phyloP scores from a whole-genome alignment of 148 eudicot species.

The Nepenthes gracilis region DNA sequence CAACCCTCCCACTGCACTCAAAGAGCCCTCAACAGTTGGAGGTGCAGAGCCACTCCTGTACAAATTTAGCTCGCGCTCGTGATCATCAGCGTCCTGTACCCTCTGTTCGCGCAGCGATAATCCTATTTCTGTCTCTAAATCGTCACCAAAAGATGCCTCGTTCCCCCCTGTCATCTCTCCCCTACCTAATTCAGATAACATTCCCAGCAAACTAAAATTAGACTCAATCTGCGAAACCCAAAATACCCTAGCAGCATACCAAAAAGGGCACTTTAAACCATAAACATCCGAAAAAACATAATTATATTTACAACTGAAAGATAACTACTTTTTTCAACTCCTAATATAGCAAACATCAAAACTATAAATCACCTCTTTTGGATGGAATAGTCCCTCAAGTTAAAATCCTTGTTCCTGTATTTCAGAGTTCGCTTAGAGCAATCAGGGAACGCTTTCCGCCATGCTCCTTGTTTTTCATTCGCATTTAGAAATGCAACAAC shows the following conservation, averaged over 20 bases:
- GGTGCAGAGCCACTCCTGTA: constrained; percentile 97
- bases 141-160: constrained; percentile 38
- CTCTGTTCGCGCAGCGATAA: constrained; percentile 58
- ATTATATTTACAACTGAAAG: neutral
- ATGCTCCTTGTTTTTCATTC: neutral
- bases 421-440: neutral
- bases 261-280: neutral
- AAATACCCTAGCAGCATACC: neutral
- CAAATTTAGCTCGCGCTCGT: constrained; percentile 63
- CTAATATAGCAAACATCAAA: too few relatives aligned
- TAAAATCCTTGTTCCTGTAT: too few relatives aligned
- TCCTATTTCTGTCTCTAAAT: constrained; percentile 73
- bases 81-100: constrained; percentile 45
- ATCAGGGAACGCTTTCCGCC: constrained; percentile 1
- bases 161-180: constrained; percentile 38
- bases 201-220: constrained; percentile 6
- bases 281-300: neutral
- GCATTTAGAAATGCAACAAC: constrained; percentile 3
- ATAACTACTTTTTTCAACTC: neutral
- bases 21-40: constrained; percentile 89
- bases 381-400: too few relatives aligned
- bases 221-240: neutral
- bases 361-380: too few relatives aligned
- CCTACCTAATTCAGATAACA: constrained; percentile 59
- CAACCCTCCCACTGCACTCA: constrained; percentile 78